A percentile compares a stretch with the other conserved stretches of the same genome.
Conservation (phyloP, 1,284 basidiomycete genomes). For the Cryptococcus sp. region DNA sequence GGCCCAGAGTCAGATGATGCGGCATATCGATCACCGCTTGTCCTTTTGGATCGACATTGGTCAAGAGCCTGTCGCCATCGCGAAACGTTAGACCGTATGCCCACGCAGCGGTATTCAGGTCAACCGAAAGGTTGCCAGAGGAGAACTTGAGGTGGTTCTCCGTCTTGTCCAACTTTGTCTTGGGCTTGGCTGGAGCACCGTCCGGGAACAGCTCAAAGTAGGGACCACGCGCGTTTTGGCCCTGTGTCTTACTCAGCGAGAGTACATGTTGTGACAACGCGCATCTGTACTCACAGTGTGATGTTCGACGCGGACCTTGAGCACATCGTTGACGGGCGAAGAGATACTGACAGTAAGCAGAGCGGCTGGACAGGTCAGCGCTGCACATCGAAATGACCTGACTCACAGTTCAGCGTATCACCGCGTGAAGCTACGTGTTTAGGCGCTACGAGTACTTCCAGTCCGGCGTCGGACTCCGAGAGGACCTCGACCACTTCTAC, state of each 20-base stretch:
- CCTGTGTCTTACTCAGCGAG: conserved; percentile 31
- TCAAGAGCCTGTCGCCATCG: conserved; percentile 20
- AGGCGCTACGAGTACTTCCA: conserved; percentile 65
- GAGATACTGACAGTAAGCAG: conserved; percentile 63
- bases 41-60: conserved; percentile 60
- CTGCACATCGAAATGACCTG: too few relatives aligned
- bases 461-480: conserved; percentile 54
- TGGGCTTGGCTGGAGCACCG: conserved; percentile 57
- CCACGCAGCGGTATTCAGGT: conserved; percentile 32
- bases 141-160: conserved; percentile 50
- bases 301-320: conserved; percentile 59
- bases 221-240: conserved; percentile 55
- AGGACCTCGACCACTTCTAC: conserved; percentile 58
- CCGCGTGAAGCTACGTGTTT: conserved; percentile 67
- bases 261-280: background rate
- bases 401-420: conserved; percentile 62
- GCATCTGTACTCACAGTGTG: conserved; percentile 52
- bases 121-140: conserved; percentile 37
- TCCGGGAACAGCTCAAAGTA: conserved; percentile 68
- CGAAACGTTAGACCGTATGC: conserved; percentile 57
- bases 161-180: conserved; percentile 55
- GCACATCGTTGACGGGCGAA: conserved; percentile 66
- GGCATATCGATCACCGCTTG: conserved; percentile 69
- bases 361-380: conserved; percentile 51
- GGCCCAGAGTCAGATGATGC: conserved; percentile 62